These are phyloP conservation scores for Nidula niveotomentosa DNA, from an alignment of 1,284 basidiomycete species.

Conservation along the genomic window DNA sequence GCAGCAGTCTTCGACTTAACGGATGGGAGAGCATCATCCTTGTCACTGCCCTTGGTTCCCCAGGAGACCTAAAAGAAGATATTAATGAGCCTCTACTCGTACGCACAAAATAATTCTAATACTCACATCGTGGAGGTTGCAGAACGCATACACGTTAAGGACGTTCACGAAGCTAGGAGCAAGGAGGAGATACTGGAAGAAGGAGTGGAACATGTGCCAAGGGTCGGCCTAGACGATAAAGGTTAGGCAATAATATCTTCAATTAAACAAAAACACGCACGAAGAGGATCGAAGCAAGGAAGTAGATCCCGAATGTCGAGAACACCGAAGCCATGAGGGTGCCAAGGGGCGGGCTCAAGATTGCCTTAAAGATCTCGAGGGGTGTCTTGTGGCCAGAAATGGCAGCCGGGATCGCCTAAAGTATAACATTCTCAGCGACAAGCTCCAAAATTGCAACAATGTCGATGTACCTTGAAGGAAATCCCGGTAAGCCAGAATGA, in stretches of 20 bases:
- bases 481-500: constrained; percentile 82
- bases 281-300: constrained; percentile 87
- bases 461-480: constrained; percentile 64
- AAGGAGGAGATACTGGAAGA: constrained; percentile 88
- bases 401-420: constrained; percentile 56
- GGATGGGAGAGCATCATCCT: constrained; percentile 89
- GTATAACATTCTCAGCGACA: background rate
- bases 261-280: constrained; percentile 43
- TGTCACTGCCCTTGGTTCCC: constrained; percentile 97
- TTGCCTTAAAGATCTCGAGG: constrained; percentile 43
- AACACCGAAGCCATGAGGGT: constrained; percentile 86
- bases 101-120: background rate
- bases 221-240: constrained; percentile 72
- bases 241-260: background rate
- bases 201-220: constrained; percentile 97
- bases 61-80: constrained; percentile 63
- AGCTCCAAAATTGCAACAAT: background rate
- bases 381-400: constrained; percentile 46
- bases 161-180: constrained; percentile 94
- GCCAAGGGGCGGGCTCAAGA: constrained; percentile 79
- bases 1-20: constrained; percentile 84
- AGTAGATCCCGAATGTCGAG: constrained; percentile 87
- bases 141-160: constrained; percentile 96
- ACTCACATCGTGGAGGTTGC: constrained; percentile 87
- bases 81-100: constrained; percentile 3